Evolutionary conservation across 176 grass and related monocot genomes (phyloP), one percentile per base, ranked within the genome.

Genomic region (Carex pumila): DNA sequence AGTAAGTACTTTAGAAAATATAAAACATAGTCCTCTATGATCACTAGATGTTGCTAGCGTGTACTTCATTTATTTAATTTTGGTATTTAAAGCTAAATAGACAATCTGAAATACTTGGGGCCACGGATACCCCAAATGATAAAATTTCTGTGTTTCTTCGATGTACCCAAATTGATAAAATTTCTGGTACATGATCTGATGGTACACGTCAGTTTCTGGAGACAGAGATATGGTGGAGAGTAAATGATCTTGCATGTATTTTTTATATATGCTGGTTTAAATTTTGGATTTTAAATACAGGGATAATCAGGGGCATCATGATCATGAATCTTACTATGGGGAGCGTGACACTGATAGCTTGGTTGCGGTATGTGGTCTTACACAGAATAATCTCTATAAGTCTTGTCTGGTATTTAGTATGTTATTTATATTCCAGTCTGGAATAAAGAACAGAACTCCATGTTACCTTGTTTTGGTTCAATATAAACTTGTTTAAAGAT

Each of bases 321-420:
- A 95, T 81, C 97, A 99, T 80, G 97, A 99, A 73, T 99, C 97
- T 17, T 99, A 99, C 65, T 99, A 99, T 56, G 97, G 97, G 65
- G 97, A 99, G 32, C 93, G 97, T 85, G 97, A 99, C 71, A 96
- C 93, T 85, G 93, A 99, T 79, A 99, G 97, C 80, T 94, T 99
- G 88, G 93, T 99, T 58, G 89, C 83, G 90, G 97, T 99, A 99
- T 88, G 89, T 87, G 61, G 55, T 90, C 80, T 66, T 77, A 61
- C 65, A 77, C 0, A 2, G 29, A 78, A 34, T 57, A 34, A 73
- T 78, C 7, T 56, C 13, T 57, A 31, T 36, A 31, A 14, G 50
- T 57, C 29, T 11, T 78, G 15, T 7, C 13, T 9, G 52, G 12
- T 75, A 75, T 30, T 75, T 11, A 75, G 6, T 54, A 31, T 52